phyloP scores from a whole-genome alignment of 2,329 filamentous ascomycete species.

The Sarocladium brachiariae region DNA sequence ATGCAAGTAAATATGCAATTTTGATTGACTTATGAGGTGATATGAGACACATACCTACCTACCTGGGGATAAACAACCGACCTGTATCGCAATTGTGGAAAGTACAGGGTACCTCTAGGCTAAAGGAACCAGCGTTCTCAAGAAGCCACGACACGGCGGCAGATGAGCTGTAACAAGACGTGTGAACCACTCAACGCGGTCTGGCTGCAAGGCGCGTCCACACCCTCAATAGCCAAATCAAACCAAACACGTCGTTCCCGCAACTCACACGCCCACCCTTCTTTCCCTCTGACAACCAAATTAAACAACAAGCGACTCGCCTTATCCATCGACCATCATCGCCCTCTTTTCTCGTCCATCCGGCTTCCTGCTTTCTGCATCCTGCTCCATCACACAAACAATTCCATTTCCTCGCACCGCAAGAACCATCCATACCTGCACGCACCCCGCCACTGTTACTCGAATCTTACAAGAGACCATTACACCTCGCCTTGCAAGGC shows the following conservation, averaged over 20 bases:
- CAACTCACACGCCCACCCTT: neutral
- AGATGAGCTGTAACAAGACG: no score
- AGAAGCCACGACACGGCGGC: no score
- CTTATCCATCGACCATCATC: neutral
- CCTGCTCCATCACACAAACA: constrained; percentile 6
- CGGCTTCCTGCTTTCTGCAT: neutral
- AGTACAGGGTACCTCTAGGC: no score
- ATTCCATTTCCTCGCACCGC: neutral
- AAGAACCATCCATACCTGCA: neutral
- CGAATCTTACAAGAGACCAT: neutral
- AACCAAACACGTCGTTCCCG: constrained; percentile 4
- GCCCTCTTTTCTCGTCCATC: no score
- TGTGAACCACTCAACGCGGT: constrained; percentile 14
- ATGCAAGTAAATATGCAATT: no score
- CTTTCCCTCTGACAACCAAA: constrained; percentile 6
- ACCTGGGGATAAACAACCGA: no score
- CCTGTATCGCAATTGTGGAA: no score
- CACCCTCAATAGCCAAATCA: neutral
- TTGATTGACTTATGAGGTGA: no score
- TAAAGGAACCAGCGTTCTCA: no score
- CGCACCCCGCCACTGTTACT: neutral
- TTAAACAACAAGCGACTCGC: constrained; percentile 3
- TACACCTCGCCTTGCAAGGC: neutral
- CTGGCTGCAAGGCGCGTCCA: constrained; percentile 11
- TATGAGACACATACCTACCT: no score